Evolutionary conservation across 106 monocot species (phyloP).

Genomic region (Gastrodia elata): DNA sequence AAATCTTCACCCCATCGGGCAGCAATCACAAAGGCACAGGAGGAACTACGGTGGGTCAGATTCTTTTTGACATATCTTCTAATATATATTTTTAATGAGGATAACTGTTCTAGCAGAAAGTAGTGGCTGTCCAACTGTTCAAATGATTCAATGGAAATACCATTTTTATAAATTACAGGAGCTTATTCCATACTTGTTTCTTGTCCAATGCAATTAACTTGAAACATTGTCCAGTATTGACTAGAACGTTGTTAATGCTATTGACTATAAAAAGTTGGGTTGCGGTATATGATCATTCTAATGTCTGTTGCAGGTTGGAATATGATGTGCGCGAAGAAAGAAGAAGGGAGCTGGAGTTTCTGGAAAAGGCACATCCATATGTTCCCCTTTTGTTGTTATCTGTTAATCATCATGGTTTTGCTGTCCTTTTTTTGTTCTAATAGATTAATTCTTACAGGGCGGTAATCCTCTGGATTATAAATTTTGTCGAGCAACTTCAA

Average conservation of each 20-base stretch:
- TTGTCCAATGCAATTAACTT: neutral
- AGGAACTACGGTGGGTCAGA: constrained; percentile 52
- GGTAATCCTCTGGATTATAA: constrained; percentile 95
- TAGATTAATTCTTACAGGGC: constrained; percentile 41
- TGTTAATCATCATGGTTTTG: neutral
- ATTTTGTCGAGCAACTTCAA: constrained; percentile 42
- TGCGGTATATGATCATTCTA: neutral
- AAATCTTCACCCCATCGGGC: constrained; percentile 68
- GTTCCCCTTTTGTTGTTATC: neutral
- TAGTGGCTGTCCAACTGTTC: neutral
- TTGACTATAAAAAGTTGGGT: too few species aligned
- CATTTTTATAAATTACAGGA: neutral
- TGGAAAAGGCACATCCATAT: constrained; percentile 52
- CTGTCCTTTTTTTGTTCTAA: neutral
- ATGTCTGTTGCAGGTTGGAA: constrained; percentile 48
- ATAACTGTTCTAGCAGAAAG: neutral
- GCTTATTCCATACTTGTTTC: neutral
- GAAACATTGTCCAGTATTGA: too few species aligned
- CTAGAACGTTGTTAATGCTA: too few species aligned
- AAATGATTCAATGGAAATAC: neutral
- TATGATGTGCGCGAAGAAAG: constrained; percentile 76
- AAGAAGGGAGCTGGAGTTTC: constrained; percentile 83
- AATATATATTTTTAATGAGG: neutral
- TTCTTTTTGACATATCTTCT: neutral
- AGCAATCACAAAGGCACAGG: constrained; percentile 80